These are phyloP conservation scores for Calonectria pauciramosa DNA, from an alignment of 2,329 filamentous ascomycete species.

Conservation along the genomic window DNA sequence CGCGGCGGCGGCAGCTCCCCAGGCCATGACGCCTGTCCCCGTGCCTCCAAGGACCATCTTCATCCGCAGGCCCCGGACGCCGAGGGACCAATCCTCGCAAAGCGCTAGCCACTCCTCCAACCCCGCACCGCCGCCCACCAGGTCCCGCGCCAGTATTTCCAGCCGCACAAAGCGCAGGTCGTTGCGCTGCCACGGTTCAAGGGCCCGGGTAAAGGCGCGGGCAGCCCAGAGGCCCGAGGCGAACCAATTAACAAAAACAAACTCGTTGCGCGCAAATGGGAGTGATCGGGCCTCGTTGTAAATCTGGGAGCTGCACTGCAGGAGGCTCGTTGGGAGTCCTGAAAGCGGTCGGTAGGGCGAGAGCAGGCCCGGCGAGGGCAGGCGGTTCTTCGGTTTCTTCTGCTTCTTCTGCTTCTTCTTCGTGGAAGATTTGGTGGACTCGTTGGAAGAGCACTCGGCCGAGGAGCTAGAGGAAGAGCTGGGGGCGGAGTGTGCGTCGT, in stretches of 20 bases:
- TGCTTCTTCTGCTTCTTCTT: neutral
- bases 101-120: constrained; percentile 53
- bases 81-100: constrained; percentile 51
- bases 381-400: neutral
- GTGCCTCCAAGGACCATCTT: constrained; percentile 50
- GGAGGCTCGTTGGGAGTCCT: constrained; percentile 57
- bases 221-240: constrained; percentile 60
- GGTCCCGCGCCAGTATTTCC: constrained; percentile 56
- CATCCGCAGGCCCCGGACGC: constrained; percentile 56
- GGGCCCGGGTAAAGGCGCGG: constrained; percentile 49
- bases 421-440: neutral
- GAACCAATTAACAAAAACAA: constrained; percentile 62
- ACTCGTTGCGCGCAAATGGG: constrained; percentile 60
- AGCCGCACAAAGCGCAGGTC: constrained; percentile 56
- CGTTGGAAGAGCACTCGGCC: neutral
- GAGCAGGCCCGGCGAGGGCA: constrained; percentile 36
- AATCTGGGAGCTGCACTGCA: constrained; percentile 55
- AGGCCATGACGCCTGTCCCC: constrained; percentile 19
- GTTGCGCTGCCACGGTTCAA: constrained; percentile 58
- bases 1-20: constrained; percentile 34
- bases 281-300: constrained; percentile 58
- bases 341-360: constrained; percentile 53
- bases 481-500: neutral
- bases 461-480: neutral
- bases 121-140: constrained; percentile 45